Evolutionary conservation across 768 basidiomycete genomes (phyloP).

Genomic region (Podaxis sp.): DNA sequence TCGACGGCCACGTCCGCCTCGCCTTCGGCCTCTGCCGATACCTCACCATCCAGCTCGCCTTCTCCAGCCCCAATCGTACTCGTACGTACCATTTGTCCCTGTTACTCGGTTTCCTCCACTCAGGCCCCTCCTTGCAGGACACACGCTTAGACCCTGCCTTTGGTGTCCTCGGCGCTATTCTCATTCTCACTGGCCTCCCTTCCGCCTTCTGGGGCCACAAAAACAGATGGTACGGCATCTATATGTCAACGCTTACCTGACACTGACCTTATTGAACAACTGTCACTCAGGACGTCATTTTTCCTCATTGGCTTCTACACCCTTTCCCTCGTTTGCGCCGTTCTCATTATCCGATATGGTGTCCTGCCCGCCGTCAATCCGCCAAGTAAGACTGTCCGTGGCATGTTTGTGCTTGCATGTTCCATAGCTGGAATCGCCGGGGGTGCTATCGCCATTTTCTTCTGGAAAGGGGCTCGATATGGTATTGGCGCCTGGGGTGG

Average conservation of each 20-base stretch:
- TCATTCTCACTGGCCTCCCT: conserved; percentile 88
- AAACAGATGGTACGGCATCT: conserved; percentile 77
- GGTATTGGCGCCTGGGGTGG: conserved; percentile 84
- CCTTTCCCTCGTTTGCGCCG: conserved; percentile 79
- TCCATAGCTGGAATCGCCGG: conserved; percentile 80
- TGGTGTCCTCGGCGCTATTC: conserved; percentile 82
- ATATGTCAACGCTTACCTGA: conserved; percentile 16
- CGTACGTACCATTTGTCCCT: conserved; percentile 24
- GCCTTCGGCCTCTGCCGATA: conserved; percentile 35
- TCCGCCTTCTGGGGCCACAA: conserved; percentile 93
- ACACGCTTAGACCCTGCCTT: conserved; percentile 86
- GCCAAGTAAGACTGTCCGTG: conserved; percentile 75
- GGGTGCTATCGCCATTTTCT: conserved; percentile 86
- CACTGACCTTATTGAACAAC: conserved; percentile 18
- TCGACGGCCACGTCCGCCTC: conserved; percentile 38
- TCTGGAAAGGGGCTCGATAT: conserved; percentile 88
- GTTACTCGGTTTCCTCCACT: neutral
- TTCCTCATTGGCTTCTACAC: conserved; percentile 93
- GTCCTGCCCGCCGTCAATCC: conserved; percentile 83
- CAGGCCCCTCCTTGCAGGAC: conserved; percentile 39
- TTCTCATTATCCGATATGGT: conserved; percentile 87
- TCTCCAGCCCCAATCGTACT: conserved; percentile 43
- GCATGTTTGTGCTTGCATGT: conserved; percentile 86
- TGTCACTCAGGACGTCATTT: conserved; percentile 74
- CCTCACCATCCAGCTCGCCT: conserved; percentile 47